Percentiles rank a stretch among this genome's conserved stretches.
Evolutionary conservation across 805 yeast species (phyloP).

Genomic region (Metschnikowia drakensbergensis): DNA sequence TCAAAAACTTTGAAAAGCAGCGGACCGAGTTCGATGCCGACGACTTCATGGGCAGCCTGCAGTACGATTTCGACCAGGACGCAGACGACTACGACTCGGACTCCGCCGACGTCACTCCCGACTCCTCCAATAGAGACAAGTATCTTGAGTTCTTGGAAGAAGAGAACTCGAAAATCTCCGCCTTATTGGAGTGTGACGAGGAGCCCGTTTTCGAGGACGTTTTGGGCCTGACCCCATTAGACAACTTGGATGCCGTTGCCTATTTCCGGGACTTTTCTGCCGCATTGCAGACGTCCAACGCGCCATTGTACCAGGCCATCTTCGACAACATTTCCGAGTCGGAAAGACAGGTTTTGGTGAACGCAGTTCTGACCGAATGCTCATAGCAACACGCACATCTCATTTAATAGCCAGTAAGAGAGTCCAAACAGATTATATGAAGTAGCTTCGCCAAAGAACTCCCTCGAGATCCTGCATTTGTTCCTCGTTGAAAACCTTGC

Average conservation of each 20-base stretch:
- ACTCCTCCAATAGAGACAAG: slow-evolving; percentile 33
- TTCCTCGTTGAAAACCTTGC: slow-evolving; percentile 64
- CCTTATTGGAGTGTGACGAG: slow-evolving; percentile 24
- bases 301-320: slow-evolving; percentile 12
- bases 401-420: too few species aligned
- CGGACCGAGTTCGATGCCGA: slow-evolving; percentile 49
- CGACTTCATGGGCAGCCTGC: slow-evolving; percentile 11
- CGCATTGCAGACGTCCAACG: slow-evolving; percentile 13
- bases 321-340: slow-evolving; percentile 14
- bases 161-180: slow-evolving; percentile 38
- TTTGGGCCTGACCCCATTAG: slow-evolving; percentile 22
- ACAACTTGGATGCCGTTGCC: slow-evolving; percentile 12
- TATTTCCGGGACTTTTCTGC: slow-evolving; percentile 16
- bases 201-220: slow-evolving; percentile 23
- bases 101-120: slow-evolving; percentile 24
- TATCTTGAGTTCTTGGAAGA: slow-evolving; percentile 47
- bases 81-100: slow-evolving; percentile 17
- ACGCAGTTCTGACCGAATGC: not conserved
- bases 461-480: slow-evolving; percentile 93
- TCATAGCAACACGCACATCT: not conserved
- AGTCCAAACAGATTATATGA: slow-evolving; percentile 44
- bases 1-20: slow-evolving; percentile 58
- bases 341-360: slow-evolving; percentile 14
- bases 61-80: slow-evolving; percentile 8
- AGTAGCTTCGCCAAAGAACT: slow-evolving; percentile 87